Base-by-base conservation (phyloP, 1,139 yeast species). In the Zygosaccharomyces sapae region DNA sequence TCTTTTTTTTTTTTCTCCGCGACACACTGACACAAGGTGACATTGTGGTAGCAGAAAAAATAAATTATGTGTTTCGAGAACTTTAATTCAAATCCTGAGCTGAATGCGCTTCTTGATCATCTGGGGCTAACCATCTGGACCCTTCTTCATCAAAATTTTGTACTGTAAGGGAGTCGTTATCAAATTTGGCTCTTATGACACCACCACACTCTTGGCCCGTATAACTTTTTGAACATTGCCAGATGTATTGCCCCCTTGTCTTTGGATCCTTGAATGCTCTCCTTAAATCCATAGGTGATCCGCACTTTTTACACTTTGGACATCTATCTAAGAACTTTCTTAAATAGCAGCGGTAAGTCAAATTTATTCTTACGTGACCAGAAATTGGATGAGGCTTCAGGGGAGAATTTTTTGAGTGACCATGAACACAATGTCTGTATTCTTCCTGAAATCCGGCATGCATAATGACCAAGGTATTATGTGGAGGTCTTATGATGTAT, bases 381-480 rank as follows among this genome's bases (percentile, higher is more conserved):
- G 80, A 64, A 1, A 74, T 62, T 0, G 77, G 74, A 57, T 83
- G 81, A 0, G 66, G 65, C 50, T 67, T 69, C 7, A 49, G 38
- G 6, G 39, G 20, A 5, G 51, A 62, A n/a, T 65, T 61, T 56
- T 58, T 62, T 62, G 61, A 64, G 50, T 65, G 68, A 34, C 70
- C 73, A 41, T 72, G 75, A 19, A 80, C 71, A 49, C 78, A 68
- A 58, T 84, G 90, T 55, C 80, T 83, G 62, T 68, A 85, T 41
- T 76, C 76, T 54, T 85, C 94, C 60, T 85, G 94, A 52, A 86
- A 80, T 1, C 87, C 87, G 0, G 87, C 84, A 53, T 81, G 80
- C 94, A 85, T 84, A 4, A 85, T 64, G 2, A 83, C 57, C 45
- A 85, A 61, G 7, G 85, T 57, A 54, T 46, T 52, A 51, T 47